phyloP scores from a whole-genome alignment of 1,284 basidiomycete species.

The Tausonia pullulans region DNA sequence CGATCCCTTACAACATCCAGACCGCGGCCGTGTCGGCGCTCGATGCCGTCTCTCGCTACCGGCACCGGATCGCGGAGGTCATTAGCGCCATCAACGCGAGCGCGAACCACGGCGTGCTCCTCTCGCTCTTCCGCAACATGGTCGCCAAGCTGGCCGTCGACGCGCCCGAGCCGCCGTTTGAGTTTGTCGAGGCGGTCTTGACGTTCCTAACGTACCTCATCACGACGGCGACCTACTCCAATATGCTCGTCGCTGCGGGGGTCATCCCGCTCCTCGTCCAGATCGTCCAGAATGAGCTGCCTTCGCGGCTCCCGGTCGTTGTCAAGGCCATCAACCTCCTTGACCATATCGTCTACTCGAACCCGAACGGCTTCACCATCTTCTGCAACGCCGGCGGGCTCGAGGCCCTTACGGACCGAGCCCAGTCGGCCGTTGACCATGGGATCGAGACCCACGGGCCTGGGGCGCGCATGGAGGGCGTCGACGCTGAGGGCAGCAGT shows the following conservation, averaged over 20 bases:
- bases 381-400: conserved; percentile 81
- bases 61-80: conserved; percentile 72
- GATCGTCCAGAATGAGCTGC: conserved; percentile 63
- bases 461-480: neutral
- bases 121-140: conserved; percentile 73
- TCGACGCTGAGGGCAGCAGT: neutral
- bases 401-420: conserved; percentile 69
- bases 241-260: conserved; percentile 95
- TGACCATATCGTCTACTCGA: conserved; percentile 84
- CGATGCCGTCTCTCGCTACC: conserved; percentile 79
- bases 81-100: conserved; percentile 85
- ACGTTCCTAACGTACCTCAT: conserved; percentile 81
- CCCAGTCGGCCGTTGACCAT: conserved; percentile 63
- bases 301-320: conserved; percentile 51
- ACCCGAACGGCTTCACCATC: conserved; percentile 72
- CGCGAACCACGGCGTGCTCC: conserved; percentile 88
- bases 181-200: conserved; percentile 75
- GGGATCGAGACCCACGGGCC: conserved; percentile 41
- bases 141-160: conserved; percentile 48
- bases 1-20: conserved; percentile 46
- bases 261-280: conserved; percentile 80
- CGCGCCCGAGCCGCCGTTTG: conserved; percentile 45
- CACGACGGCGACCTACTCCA: conserved; percentile 69
- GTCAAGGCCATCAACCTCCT: conserved; percentile 85
- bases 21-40: conserved; percentile 76